Evolutionary conservation across 2,329 filamentous ascomycete species (phyloP).

Genomic region (Alternaria sp.): DNA sequence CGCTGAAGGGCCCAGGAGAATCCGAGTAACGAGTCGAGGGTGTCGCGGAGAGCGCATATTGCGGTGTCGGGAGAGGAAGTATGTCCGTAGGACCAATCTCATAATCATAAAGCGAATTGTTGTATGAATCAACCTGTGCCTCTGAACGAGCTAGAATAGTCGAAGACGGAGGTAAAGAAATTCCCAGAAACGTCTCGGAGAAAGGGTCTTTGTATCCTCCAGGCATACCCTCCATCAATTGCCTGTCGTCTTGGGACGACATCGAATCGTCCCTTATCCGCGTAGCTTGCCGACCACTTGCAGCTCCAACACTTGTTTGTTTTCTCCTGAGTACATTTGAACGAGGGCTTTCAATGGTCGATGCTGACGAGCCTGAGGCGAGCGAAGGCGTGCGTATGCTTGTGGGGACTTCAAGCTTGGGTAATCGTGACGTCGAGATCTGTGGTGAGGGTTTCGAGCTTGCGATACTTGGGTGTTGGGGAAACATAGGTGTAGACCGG

Average conservation of each 20-base stretch:
- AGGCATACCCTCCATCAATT: constrained; percentile 37
- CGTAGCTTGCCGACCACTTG: constrained; percentile 41
- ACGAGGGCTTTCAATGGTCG: constrained; percentile 57
- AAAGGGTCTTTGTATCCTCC: constrained; percentile 52
- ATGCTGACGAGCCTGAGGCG: constrained; percentile 58
- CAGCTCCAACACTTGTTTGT: constrained; percentile 53
- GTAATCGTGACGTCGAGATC: constrained; percentile 44
- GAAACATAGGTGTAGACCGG: constrained; percentile 34
- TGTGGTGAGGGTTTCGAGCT: constrained; percentile 36
- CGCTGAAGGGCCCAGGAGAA: constrained; percentile 75
- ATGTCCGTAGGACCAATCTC: constrained; percentile 70
- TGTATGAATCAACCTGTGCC: constrained; percentile 37
- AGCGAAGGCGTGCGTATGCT: constrained; percentile 58
- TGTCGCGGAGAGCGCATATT: constrained; percentile 72
- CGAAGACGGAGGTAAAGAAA: constrained; percentile 52
- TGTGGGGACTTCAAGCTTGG: constrained; percentile 47
- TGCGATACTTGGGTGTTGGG: constrained; percentile 27
- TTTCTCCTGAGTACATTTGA: constrained; percentile 57
- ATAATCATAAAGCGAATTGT: constrained; percentile 37
- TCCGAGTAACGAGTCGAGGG: constrained; percentile 79
- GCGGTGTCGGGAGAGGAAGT: constrained; percentile 72
- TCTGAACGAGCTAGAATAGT: constrained; percentile 40
- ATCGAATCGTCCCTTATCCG: constrained; percentile 45
- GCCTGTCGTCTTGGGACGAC: constrained; percentile 47
- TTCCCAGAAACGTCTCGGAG: constrained; percentile 55